A percentile compares a stretch with the other conserved stretches of the same genome.
Evolutionary conservation across 129 eudicot species (phyloP).

Genomic region (Erigeron canadensis): DNA sequence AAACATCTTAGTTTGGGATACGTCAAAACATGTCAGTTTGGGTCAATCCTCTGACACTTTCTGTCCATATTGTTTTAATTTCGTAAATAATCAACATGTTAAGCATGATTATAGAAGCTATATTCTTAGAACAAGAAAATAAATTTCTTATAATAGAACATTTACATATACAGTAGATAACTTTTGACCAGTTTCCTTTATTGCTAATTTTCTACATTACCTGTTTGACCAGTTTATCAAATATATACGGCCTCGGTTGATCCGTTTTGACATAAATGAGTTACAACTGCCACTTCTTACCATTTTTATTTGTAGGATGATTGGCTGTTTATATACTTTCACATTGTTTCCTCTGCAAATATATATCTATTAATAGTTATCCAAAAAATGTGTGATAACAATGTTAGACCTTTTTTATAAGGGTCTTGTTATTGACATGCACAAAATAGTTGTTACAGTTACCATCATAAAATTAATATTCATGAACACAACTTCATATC

Average conservation of each 20-base stretch:
- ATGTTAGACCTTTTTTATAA: background rate
- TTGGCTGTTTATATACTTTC: background rate
- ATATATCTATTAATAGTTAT: background rate
- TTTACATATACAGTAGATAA: too few species aligned
- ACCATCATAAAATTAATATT: background rate
- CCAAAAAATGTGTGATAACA: background rate
- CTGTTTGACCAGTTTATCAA: too few species aligned
- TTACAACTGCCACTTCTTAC: background rate
- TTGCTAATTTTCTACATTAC: too few species aligned
- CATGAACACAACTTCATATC: background rate
- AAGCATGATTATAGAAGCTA: too few species aligned
- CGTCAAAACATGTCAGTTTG: background rate
- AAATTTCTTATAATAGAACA: too few species aligned
- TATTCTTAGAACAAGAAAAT: too few species aligned
- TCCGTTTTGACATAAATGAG: background rate
- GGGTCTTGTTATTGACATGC: too few species aligned
- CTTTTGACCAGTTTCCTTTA: too few species aligned
- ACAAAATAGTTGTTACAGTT: too few species aligned
- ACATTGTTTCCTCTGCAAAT: background rate
- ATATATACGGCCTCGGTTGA: too few species aligned
- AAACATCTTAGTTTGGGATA: background rate
- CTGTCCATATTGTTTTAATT: background rate
- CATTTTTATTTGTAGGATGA: background rate
- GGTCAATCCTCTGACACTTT: background rate
- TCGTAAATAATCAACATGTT: background rate